Base-by-base conservation (phyloP, 2,329 filamentous ascomycete species). In the Beauveria medogensis region DNA sequence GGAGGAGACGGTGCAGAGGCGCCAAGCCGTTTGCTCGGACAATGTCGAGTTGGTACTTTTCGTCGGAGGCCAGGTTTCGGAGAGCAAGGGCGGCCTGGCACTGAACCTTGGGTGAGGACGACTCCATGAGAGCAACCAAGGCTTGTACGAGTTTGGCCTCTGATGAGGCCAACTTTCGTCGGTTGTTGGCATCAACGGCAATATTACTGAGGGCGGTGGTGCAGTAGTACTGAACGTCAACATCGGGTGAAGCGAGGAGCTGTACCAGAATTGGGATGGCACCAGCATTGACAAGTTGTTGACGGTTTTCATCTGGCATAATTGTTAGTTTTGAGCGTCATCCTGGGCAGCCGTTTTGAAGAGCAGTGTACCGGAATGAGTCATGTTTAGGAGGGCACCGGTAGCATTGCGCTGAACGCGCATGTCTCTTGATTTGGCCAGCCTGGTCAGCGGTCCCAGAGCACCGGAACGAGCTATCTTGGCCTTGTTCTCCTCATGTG, bases 171-270 rank as follows among this genome's bases (percentile, higher is more conserved):
- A 99, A 83, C 72, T 93, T 92, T 71, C 92, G 91, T 67, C 94
- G 84, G 77, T 97, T 97, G 69, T 86, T 89, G 51, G 89, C 83
- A 72, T 99, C 94, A 59, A 99, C 94, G 7, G 94, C 94, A 68
- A 99, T 99, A 74, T 99, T 99, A 81, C 93, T 97, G 62, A 99
- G 84, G 14, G 94, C 94, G 5, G 94, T 99, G 20, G 94, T 99
- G 78, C 94, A 99, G 77, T 99, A 99, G 77, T 99, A 99, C 77
- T 99, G 94, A 37, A 99, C 94, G 71, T 99, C 94, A 66, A 97
- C 92, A 70, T 99, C 94, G 62, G 88, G 80, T 28, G 94, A 97
- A 9, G 91, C 92, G 51, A 99, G 86, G 26, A 99, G 86, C 71
- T 97, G 92, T 46, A 99, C 94, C 28, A 99, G 86, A 9, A 99